Evolutionary conservation across 441 rosid genomes (phyloP).

Genomic region (Adansonia gregorii): DNA sequence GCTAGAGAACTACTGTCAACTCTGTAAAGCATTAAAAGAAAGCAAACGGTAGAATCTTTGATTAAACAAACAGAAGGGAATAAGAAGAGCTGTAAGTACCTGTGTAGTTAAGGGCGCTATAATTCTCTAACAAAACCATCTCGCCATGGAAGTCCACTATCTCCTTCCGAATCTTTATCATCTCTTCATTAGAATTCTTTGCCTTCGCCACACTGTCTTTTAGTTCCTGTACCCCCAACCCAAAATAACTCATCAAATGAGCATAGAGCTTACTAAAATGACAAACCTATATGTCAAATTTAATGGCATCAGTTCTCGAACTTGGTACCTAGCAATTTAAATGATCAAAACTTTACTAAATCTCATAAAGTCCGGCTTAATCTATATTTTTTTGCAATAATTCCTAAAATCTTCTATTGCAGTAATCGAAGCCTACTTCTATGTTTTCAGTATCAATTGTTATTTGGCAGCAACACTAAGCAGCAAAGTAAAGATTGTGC

Average conservation of each 20-base stretch:
- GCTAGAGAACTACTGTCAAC: neutral
- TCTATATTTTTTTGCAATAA: neutral
- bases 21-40: neutral
- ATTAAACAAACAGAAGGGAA: neutral
- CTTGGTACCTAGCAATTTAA: neutral
- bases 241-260: constrained; percentile 3
- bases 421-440: neutral
- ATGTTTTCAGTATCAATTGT: neutral
- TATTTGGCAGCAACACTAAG: neutral
- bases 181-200: constrained; percentile 47
- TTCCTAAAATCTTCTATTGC: neutral
- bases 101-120: constrained; percentile 89
- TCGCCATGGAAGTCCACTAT: constrained; percentile 89
- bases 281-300: neutral
- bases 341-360: neutral
- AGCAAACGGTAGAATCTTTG: neutral
- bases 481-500: neutral
- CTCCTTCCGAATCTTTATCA: constrained; percentile 61
- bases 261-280: neutral
- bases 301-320: neutral
- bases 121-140: constrained; percentile 86
- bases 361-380: neutral
- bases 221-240: constrained; percentile 54
- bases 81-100: constrained; percentile 41
- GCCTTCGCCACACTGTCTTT: constrained; percentile 66